Base-by-base conservation (phyloP, 805 yeast genomes). In the Tetrapisispora taiwanensis region DNA sequence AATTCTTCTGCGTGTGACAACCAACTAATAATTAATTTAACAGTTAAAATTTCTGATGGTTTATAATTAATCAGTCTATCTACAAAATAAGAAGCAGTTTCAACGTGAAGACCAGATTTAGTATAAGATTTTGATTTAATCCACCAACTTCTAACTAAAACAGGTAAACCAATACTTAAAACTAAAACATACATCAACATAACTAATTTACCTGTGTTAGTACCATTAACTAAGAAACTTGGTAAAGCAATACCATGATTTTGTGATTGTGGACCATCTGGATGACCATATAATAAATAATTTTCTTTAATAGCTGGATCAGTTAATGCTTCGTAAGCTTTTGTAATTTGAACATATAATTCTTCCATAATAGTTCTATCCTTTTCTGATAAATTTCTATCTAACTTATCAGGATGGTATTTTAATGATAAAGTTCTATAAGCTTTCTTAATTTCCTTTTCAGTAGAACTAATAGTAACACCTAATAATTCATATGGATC, bases 181-280 rank as follows among this genome's bases (percentile, higher is more conserved):
- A 86, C 62, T 7, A 75, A 50, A 41, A 87, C 76, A 62, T 92
- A 92, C 4, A 73, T 52, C 2, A 75, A 62, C 14, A 81, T 73
- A 24, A 84, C 66, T 48, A 87, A 68, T 19, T 82, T 54, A 3
- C 81, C 75, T 4, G 94, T 80, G 19, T 80, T 79, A 46, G 79
- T 73, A 36, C 94, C 88, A 51, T 87, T 95, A 27, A 94, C 84
- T 48, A 92, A 72, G 66, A 85, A 87, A 60, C 83, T 80, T 28
- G 99, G 99, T 52, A 92, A 68, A 0, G 97, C 99, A 63, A 92
- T 88, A 49, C 98, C 98, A 61, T 87, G 96, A 18, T 82, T 69
- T 17, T 82, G 73, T 24, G 85, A 85, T 64, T 86, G 95, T 35
- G 95, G 95, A 36, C 98, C 98, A 68, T 92, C 99, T 4, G 99